Base-by-base conservation (phyloP, 2,329 filamentous ascomycete genomes). In the Harringtonia aguacate region DNA sequence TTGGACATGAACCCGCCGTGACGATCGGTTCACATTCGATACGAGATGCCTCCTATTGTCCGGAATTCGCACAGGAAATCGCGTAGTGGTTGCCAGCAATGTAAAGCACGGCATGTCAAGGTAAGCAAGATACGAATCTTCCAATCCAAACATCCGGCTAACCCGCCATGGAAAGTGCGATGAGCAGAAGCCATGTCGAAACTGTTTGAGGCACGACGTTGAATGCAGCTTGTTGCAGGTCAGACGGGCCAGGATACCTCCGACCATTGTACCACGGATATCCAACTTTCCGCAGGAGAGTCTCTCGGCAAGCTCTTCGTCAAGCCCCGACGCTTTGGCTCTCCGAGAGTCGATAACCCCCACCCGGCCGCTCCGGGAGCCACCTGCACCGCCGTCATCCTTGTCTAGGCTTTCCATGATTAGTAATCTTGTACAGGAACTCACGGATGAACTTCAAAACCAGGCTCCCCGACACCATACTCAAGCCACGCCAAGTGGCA, bases 81-180 rank as follows among this genome's bases (percentile, higher is more conserved):
- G 27, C 38, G 28, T 31, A 10, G 31, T 22, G 27, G 38, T 18
- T 39, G 38, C 17, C 38, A 39, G 38, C 38, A 28, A 10, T 39
- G 38, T 22, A 39, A 39, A 22, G n/a, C n/a, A 28, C 38, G 27
- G n/a, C 38, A 39, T 22, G 38, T 39, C 27, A 39, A 39, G 38
- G 38, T 39, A 31, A 17, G 4, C 30, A 17, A 39, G 18, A 17
- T 15, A 7, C n/a, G n/a, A 38, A 18, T 31, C 27, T 3, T 14
- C n/a, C n/a, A n/a, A n/a, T n/a, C n/a, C n/a, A n/a, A n/a, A 29
- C 10, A 17, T 31, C 21, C 20, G 17, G 14, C 38, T 31, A 31
- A 39, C 15, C 36, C 17, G 27, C 36, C 27, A 13, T 20, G n/a
- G 5, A 30, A 39, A 39, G 38, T 39, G 38, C 28, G 38, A 39